Conservation (phyloP, 1,284 basidiomycete species). For the Fomitopsis pinicola region DNA sequence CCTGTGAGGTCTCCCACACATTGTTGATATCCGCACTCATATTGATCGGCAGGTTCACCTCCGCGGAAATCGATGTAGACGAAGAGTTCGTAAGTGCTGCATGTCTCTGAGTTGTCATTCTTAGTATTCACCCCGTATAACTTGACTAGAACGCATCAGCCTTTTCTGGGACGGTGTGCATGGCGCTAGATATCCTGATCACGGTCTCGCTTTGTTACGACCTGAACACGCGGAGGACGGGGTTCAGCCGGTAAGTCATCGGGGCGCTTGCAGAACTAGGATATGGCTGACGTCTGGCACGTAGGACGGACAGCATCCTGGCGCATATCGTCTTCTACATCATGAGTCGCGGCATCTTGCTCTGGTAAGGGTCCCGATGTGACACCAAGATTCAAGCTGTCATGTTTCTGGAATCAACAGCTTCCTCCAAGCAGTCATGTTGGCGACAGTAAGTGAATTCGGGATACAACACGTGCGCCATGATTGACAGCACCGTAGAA, state of each 20-base stretch:
- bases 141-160: background rate
- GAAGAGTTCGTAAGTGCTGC: background rate
- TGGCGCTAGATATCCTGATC: background rate
- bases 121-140: background rate
- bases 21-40: background rate
- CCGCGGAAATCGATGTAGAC: background rate
- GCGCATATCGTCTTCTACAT: background rate
- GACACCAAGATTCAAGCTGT: background rate
- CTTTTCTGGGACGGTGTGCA: background rate
- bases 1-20: background rate
- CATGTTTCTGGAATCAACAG: background rate
- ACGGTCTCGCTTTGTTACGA: background rate
- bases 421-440: background rate
- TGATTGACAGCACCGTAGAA: background rate
- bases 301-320: background rate
- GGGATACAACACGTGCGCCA: no score
- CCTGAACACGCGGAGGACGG: background rate
- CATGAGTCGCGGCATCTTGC: background rate
- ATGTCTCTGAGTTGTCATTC: background rate
- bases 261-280: no score
- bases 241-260: background rate
- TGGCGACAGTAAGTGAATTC: background rate
- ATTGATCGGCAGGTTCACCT: background rate
- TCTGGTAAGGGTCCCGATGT: background rate
- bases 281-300: background rate